Conservation (phyloP, 768 basidiomycete species). For the Podaxis sp. region DNA sequence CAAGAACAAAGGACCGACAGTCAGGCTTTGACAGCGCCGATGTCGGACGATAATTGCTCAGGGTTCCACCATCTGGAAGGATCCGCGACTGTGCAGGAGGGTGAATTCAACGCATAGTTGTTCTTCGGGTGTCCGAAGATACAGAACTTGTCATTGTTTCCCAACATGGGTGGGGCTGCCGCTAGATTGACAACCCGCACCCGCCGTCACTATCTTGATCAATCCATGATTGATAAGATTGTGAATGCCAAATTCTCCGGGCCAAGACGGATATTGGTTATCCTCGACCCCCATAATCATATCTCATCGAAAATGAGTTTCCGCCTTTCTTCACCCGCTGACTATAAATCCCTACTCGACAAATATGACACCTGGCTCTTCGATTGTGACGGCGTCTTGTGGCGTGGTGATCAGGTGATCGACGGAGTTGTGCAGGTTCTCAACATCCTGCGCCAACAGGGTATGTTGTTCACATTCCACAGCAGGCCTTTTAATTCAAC, state of each 20-base stretch:
- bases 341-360: constrained; percentile 50
- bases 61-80: neutral
- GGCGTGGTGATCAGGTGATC: constrained; percentile 80
- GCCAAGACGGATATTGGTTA: neutral
- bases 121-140: neutral
- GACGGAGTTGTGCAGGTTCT: constrained; percentile 80
- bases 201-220: neutral
- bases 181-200: neutral
- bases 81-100: too few species aligned
- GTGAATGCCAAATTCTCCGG: neutral
- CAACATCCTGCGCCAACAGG: constrained; percentile 62
- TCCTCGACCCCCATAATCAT: neutral
- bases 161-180: too few species aligned
- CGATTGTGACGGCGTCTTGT: constrained; percentile 95
- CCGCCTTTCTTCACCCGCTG: constrained; percentile 37
- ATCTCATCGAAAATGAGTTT: constrained; percentile 28
- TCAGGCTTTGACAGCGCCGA: neutral
- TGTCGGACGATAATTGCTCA: neutral
- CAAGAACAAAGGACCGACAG: neutral
- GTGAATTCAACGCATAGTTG: too few species aligned
- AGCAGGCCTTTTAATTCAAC: constrained; percentile 3
- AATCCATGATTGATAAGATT: neutral
- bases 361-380: constrained; percentile 94
- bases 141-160: neutral
- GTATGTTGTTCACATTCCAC: constrained; percentile 42